phyloP scores from a whole-genome alignment of 2,329 filamentous ascomycete genomes.

The Metarhizium album region DNA sequence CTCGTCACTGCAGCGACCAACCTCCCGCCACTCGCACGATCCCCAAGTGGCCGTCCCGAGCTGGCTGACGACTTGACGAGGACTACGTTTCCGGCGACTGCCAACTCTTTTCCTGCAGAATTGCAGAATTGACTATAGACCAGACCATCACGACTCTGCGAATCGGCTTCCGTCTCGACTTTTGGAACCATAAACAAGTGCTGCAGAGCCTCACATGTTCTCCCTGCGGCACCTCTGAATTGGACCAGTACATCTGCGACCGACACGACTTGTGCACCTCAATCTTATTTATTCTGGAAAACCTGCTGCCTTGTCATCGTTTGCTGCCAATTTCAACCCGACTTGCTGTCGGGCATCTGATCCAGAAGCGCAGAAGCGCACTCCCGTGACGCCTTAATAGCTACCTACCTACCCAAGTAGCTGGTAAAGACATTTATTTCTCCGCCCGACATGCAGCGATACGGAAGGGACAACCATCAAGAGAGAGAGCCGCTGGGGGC shows the following conservation, averaged over 20 bases:
- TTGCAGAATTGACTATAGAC: background rate
- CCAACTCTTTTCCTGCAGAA: background rate
- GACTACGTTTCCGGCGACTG: background rate
- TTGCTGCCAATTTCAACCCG: background rate
- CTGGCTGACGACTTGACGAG: background rate
- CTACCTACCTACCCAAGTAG: no score
- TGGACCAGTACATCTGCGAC: background rate
- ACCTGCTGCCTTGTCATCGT: background rate
- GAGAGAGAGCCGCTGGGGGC: constrained; percentile 26
- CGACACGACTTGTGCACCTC: background rate
- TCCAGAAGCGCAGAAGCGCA: background rate
- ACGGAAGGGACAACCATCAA: constrained; percentile 19
- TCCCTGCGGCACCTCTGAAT: background rate
- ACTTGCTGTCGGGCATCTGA: background rate
- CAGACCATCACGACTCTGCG: no score
- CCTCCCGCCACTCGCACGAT: background rate
- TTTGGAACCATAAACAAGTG: background rate
- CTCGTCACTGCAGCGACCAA: constrained; percentile 6
- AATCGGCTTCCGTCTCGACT: no score
- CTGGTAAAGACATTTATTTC: background rate
- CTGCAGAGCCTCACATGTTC: background rate
- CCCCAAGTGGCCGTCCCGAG: background rate
- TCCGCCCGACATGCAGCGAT: constrained; percentile 20
- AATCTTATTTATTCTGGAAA: background rate
- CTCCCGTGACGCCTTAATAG: background rate